Conservation (phyloP, 768 basidiomycete species). For the Chalciporus piperatus region DNA sequence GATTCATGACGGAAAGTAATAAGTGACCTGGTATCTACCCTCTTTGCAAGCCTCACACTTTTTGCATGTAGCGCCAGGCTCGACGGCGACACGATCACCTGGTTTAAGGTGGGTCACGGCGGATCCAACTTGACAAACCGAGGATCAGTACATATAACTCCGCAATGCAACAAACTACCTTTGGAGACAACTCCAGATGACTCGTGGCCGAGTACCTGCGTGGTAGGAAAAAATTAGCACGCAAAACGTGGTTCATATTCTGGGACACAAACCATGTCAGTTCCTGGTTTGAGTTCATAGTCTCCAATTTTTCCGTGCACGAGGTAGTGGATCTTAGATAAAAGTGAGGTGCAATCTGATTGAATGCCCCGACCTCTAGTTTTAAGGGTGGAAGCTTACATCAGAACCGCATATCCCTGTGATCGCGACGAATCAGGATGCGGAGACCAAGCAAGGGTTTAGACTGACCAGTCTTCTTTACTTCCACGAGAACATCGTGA, state of each 20-base stretch:
- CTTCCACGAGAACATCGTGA: conserved; percentile 81
- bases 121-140: conserved; percentile 54
- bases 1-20: neutral
- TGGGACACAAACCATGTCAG: conserved; percentile 60
- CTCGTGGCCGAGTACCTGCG: conserved; percentile 92
- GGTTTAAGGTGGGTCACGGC: conserved; percentile 72
- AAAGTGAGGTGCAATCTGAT: conserved; percentile 7
- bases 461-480: conserved; percentile 85
- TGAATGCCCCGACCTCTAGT: conserved; percentile 10
- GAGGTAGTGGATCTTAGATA: conserved; percentile 67
- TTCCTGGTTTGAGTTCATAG: conserved; percentile 62
- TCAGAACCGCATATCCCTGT: conserved; percentile 91
- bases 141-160: neutral
- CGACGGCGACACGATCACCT: conserved; percentile 89
- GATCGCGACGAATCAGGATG: conserved; percentile 10
- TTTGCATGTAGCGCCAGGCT: conserved; percentile 86
- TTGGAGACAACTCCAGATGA: conserved; percentile 76
- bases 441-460: conserved; percentile 1
- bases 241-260: neutral
- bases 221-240: neutral
- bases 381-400: conserved; percentile 38
- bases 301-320: conserved; percentile 78
- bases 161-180: conserved; percentile 36
- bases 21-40: conserved; percentile 74
- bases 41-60: conserved; percentile 80